Conservation (phyloP, 305 asterid species). For the Fraxinus albicans region DNA sequence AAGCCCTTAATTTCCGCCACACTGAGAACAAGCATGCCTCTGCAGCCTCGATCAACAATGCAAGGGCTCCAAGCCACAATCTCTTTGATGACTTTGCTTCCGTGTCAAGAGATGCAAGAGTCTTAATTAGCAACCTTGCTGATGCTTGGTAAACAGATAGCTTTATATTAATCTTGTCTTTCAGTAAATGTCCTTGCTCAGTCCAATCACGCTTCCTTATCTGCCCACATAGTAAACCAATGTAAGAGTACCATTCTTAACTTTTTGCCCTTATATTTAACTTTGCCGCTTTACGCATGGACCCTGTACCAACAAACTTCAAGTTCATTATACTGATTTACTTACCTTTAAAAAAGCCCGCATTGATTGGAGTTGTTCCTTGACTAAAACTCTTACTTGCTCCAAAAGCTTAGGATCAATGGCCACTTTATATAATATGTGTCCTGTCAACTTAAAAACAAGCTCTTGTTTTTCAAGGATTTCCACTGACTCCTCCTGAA, state of each 20-base stretch:
- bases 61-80: conserved; percentile 87
- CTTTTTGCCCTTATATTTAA: neutral
- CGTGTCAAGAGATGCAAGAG: conserved; percentile 66
- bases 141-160: conserved; percentile 91
- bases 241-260: conserved; percentile 21
- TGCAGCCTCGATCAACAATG: conserved; percentile 79
- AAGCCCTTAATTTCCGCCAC: conserved; percentile 90
- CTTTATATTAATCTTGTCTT: conserved; percentile 75
- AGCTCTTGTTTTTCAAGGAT: conserved; percentile 80
- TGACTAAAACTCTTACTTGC: conserved; percentile 73
- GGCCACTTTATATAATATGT: conserved; percentile 52
- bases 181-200: conserved; percentile 82
- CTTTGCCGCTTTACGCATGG: conserved; percentile 17
- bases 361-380: conserved; percentile 74
- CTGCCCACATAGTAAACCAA: conserved; percentile 48
- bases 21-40: conserved; percentile 82
- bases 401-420: conserved; percentile 69
- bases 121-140: conserved; percentile 68
- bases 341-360: conserved; percentile 73
- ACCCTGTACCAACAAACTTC: neutral
- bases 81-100: conserved; percentile 92
- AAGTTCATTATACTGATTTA: neutral
- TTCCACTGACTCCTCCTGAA: conserved; percentile 76
- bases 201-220: conserved; percentile 93
- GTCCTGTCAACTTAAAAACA: conserved; percentile 68